Percentiles rank a stretch among this genome's conserved stretches.
Conservation (phyloP, 495 filamentous ascomycete genomes). For the Cercophora newfieldiana region DNA sequence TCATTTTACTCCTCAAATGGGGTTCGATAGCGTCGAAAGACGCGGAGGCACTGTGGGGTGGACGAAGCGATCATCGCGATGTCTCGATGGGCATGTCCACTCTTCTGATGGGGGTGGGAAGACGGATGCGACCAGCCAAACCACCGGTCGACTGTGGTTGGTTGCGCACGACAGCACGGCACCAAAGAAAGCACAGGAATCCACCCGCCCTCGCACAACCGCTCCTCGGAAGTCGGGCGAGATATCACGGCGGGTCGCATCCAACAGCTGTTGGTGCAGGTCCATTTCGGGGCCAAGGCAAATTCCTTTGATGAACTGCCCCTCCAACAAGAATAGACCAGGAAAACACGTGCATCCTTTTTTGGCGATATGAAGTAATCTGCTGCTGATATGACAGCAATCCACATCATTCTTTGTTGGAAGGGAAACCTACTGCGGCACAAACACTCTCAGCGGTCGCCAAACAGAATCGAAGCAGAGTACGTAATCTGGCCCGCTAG, state of each 20-base stretch:
- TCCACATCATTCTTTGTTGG: no score
- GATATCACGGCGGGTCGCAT: neutral
- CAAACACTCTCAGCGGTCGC: neutral
- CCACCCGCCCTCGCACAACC: neutral
- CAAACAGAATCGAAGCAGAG: neutral
- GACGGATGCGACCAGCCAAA: neutral
- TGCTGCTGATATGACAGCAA: neutral
- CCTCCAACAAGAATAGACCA: slow-evolving; percentile 6
- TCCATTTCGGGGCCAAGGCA: slow-evolving; percentile 6
- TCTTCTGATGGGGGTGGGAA: neutral
- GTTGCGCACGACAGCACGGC: neutral
- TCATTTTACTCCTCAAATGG: neutral
- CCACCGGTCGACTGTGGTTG: neutral
- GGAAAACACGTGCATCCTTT: slow-evolving; percentile 3
- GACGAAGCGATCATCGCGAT: neutral
- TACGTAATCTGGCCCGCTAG: neutral
- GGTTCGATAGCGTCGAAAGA: neutral
- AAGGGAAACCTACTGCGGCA: no score
- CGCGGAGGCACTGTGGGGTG: neutral
- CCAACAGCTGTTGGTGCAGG: neutral
- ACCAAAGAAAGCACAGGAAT: neutral
- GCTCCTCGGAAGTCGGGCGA: neutral
- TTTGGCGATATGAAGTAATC: neutral
- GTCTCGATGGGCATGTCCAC: neutral
- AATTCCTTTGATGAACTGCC: neutral